A percentile compares a stretch with the other conserved stretches of the same genome.
Conservation (phyloP, 1,284 basidiomycete genomes). For the Leccinum griseonigrum region DNA sequence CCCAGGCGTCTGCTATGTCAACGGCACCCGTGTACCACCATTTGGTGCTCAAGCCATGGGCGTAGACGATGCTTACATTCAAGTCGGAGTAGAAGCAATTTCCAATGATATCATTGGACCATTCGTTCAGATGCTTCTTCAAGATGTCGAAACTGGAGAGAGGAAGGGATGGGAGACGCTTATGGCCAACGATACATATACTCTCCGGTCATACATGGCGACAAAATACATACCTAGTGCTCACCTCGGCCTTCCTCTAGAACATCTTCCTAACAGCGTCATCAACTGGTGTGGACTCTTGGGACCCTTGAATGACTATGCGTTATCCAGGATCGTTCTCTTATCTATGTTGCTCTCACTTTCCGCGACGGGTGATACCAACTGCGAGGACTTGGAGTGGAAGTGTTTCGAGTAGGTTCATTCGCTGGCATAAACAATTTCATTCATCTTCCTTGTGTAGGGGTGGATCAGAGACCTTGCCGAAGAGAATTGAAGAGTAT, state of each 20-base stretch:
- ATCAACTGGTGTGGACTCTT: slow-evolving; percentile 25
- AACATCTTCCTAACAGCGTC: slow-evolving; percentile 12
- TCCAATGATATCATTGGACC: slow-evolving; percentile 2
- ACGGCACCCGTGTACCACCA: slow-evolving; percentile 5
- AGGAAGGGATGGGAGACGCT: slow-evolving; percentile 16
- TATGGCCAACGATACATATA: slow-evolving; percentile 11
- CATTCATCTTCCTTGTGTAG: neutral
- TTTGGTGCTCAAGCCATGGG: slow-evolving; percentile 13
- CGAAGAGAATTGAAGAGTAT: slow-evolving; percentile 8
- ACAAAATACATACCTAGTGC: slow-evolving; percentile 19
- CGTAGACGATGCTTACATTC: slow-evolving; percentile 12
- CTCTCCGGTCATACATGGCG: slow-evolving; percentile 18
- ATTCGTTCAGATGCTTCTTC: slow-evolving; percentile 9
- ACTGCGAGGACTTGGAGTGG: slow-evolving; percentile 5
- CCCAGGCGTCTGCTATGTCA: slow-evolving; percentile 13
- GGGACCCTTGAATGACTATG: neutral
- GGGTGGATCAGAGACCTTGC: slow-evolving; percentile 10
- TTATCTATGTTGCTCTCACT: neutral
- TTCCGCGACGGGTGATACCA: neutral
- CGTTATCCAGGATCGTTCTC: neutral
- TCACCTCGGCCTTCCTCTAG: slow-evolving; percentile 12
- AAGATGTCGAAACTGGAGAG: slow-evolving; percentile 5
- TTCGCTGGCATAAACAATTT: neutral
- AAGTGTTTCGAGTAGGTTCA: slow-evolving; percentile 13
- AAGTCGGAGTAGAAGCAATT: slow-evolving; percentile 10